Base-by-base conservation (phyloP, 139 green algal species). In the Picochlorum sp. region DNA sequence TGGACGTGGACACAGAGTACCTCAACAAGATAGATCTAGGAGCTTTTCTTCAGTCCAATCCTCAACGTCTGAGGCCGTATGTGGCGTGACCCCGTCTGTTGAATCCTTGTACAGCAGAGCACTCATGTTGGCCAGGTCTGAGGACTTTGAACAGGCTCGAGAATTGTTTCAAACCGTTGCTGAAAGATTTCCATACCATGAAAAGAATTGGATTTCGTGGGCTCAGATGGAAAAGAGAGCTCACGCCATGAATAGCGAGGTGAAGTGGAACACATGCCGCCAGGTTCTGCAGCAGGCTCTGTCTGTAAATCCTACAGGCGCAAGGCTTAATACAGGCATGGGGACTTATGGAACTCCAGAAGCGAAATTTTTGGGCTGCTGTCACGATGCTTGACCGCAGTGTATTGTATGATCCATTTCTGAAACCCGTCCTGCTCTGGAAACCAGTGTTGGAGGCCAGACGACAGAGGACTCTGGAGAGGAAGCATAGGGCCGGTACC, bases 281-380 rank as follows among this genome's bases (percentile, higher is more conserved):
- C 16, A 57, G 1, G 70, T 92, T 3, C 68, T 92, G 26, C 85
- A 92, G 74, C 66, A 65, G 1, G 85, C 78, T 3, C 66, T 92
- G 37, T 34, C 59, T 14, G 52, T 70, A n/a, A 92, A 92, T 66
- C 81, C 75, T 1, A 44, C 61, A 9, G 74, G 57, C 18, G 69
- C 76, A n/a, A 26, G 5, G 61, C 9, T 62, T 5, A 66, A 66
- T 65, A 57, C 78, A 90, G 75, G 83, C 85, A 1, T 93, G 81
- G 78, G 86, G 86, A 0, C 69, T 93, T 6, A 74, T 92, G 66
- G 86, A 93, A 70, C 79, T 93, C 21, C 81, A 90, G 63, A 70
- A 68, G 4, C 80, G 81, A 67, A 93, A 93, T 65, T 65, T 74
- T 50, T 65, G 83, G 37, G 79, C 81, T 14, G 85, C 86, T 0